These are phyloP conservation scores for Lumnitzera racemosa DNA, from an alignment of 345 rosid species.

Conservation along the genomic window DNA sequence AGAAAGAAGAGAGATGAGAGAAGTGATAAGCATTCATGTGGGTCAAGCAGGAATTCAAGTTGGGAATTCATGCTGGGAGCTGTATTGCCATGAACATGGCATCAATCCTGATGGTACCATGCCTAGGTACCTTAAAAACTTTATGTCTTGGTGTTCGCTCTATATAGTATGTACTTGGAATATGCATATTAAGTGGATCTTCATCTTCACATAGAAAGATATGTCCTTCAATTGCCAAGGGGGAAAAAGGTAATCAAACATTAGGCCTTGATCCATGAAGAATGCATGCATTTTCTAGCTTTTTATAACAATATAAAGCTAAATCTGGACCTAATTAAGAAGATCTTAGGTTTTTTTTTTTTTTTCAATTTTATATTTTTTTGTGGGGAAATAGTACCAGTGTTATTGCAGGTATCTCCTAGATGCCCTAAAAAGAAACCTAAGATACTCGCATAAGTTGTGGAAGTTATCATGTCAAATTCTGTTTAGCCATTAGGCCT, in stretches of 20 bases:
- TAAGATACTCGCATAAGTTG: neutral
- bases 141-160: neutral
- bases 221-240: too few relatives aligned
- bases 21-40: conserved; percentile 28
- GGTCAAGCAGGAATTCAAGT: conserved; percentile 34
- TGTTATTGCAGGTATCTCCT: neutral
- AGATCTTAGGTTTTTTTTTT: too few relatives aligned
- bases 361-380: too few relatives aligned
- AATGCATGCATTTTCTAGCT: too few relatives aligned
- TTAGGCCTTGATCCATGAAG: too few relatives aligned
- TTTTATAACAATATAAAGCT: too few relatives aligned
- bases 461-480: neutral
- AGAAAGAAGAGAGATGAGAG: conserved; percentile 16
- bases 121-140: conserved; percentile 17
- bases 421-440: neutral
- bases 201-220: too few relatives aligned
- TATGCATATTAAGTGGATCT: neutral
- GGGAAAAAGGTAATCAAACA: too few relatives aligned
- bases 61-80: conserved; percentile 14
- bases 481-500: neutral
- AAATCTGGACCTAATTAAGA: too few relatives aligned
- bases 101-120: conserved; percentile 2
- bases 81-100: too few relatives aligned
- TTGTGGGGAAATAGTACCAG: neutral
- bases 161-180: neutral